Base-by-base conservation (phyloP, 345 rosid species). In the Citrus hindsii region DNA sequence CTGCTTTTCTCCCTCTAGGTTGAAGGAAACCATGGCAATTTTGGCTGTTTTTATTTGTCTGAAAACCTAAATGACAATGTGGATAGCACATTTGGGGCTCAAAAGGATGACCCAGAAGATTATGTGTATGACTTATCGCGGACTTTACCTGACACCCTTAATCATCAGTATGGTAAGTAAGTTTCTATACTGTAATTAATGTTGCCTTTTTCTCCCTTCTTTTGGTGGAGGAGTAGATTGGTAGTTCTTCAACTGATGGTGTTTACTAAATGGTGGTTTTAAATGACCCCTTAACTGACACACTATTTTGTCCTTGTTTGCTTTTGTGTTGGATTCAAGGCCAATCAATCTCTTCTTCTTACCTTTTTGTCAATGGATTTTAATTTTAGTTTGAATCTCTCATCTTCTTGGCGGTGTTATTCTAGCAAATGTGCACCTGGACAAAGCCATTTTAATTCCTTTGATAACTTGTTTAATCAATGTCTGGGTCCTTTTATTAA, bases 41-140 rank as follows among this genome's bases (percentile, higher is more conserved):
- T 88, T 77, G 76, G 89, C 77, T 87, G 97, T 84, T 95, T 92
- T 83, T 95, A 93, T 86, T 81, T 95, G 83, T 81, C 84, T 42
- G 98, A 95, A 86, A 84, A 84, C 74, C 89, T 95, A 65, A 73
- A 86, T 60, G 83, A 84, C 51, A 61, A 75, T 67, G 37, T 42
- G 61, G 87, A 84, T 78, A 84, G 85, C 40, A 64, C 75, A 33
- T 67, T 87, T 67, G 86, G 62, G 80, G 81, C 63, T 75, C 82
- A 71, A 80, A 81, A 69, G 77, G 87, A 64, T 73, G 81, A 77
- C 75, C 13, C 32, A 75, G 80, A 77, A 76, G 85, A 79, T 77
- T 70, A 76, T 75, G 61, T 48, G 55, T 75, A 78, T 82, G 88
- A 86, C 83, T 86, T 85, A 48, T 87, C 89, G 37, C 95, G 88